Conservation (phyloP, 148 eudicot species). For the Mesembryanthemum crystallinum region DNA sequence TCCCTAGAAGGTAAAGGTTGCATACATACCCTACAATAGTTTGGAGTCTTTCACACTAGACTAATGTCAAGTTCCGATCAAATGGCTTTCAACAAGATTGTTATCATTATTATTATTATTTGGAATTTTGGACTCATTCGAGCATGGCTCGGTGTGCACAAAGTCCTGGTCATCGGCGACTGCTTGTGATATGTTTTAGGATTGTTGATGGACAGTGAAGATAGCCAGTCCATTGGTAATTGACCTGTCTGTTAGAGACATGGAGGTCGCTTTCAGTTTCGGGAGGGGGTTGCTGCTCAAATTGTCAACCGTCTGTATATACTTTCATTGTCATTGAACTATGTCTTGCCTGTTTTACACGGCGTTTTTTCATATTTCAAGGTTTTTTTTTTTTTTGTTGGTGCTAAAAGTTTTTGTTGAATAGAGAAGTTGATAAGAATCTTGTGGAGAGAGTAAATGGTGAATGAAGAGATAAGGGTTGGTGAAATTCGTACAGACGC, state of each 20-base stretch:
- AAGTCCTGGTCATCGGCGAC: constrained; percentile 9
- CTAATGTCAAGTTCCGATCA: no score
- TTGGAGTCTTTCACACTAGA: background rate
- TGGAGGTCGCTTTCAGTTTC: constrained; percentile 10
- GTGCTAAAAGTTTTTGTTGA: background rate
- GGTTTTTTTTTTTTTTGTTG: background rate
- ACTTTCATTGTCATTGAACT: background rate
- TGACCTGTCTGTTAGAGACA: background rate
- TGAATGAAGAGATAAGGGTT: background rate
- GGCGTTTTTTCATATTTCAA: no score
- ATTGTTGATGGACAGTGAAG: constrained; percentile 3
- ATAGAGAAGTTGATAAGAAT: background rate
- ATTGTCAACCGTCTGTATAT: background rate
- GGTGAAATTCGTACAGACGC: background rate
- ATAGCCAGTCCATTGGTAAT: background rate
- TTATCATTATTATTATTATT: constrained; percentile 5
- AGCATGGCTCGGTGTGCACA: constrained; percentile 20
- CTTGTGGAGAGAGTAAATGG: background rate
- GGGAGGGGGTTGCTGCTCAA: constrained; percentile 12
- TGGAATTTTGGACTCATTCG: background rate
- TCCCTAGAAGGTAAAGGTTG: background rate
- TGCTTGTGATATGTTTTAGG: constrained; percentile 8
- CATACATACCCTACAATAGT: background rate
- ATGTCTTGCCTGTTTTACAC: background rate
- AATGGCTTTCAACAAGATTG: background rate